Percentiles rank a stretch among this genome's conserved stretches.
phyloP scores from a whole-genome alignment of 768 basidiomycete genomes.

The Trametes gibbosa region DNA sequence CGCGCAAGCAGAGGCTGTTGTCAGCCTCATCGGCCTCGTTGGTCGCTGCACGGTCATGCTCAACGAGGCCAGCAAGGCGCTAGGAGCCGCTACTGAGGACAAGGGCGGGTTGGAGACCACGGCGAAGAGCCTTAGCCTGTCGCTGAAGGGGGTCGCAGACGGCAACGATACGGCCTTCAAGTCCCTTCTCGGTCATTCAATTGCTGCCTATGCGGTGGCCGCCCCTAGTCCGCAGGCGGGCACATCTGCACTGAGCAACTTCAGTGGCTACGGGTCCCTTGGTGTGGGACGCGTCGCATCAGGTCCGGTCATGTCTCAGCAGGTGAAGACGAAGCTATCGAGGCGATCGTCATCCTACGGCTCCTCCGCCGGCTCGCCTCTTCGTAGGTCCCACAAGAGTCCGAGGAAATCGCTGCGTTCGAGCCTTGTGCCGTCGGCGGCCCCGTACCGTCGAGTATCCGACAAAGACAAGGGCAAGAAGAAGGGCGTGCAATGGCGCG shows the following conservation, averaged over 20 bases:
- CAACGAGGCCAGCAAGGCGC: constrained; percentile 52
- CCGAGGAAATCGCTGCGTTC: constrained; percentile 75
- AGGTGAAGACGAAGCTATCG: constrained; percentile 34
- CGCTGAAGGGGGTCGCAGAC: constrained; percentile 54
- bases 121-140: constrained; percentile 47
- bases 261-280: constrained; percentile 51
- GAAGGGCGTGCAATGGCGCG: constrained; percentile 85
- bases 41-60: constrained; percentile 75
- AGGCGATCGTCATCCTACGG: constrained; percentile 46
- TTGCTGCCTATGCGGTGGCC: constrained; percentile 51
- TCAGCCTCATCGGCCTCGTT: constrained; percentile 76
- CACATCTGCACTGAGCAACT: constrained; percentile 40
- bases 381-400: constrained; percentile 30
- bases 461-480: constrained; percentile 62
- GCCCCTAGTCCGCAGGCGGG: constrained; percentile 23
- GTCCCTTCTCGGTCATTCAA: constrained; percentile 64
- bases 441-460: constrained; percentile 61
- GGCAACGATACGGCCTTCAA: constrained; percentile 71
- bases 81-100: constrained; percentile 37
- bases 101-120: constrained; percentile 36
- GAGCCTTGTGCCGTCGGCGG: constrained; percentile 43
- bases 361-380: constrained; percentile 40
- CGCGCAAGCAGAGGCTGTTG: constrained; percentile 64
- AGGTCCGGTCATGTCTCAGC: constrained; percentile 39
- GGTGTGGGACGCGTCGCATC: constrained; percentile 47